Conservation (phyloP, 495 filamentous ascomycete species). For the Podospora pseudopauciseta region DNA sequence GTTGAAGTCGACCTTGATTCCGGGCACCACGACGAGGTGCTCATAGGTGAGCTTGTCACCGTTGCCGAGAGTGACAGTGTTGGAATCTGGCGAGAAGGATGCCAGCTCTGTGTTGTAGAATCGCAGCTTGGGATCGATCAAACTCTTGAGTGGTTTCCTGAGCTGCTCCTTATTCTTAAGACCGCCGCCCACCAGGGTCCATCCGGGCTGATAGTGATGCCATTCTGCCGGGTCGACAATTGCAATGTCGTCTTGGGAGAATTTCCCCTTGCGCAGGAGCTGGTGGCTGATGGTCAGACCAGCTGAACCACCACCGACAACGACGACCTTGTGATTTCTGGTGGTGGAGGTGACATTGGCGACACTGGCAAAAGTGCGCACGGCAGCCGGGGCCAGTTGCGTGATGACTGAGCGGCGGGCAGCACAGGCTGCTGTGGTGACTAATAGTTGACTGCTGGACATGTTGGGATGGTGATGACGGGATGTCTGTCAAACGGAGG, state of each 20-base stretch:
- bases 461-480: constrained; percentile 10
- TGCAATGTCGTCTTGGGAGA: constrained; percentile 60
- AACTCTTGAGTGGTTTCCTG: constrained; percentile 46
- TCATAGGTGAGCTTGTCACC: constrained; percentile 60
- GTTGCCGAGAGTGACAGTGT: constrained; percentile 55
- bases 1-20: constrained; percentile 54
- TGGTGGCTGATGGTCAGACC: constrained; percentile 62
- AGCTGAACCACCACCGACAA: constrained; percentile 61
- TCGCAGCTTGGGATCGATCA: constrained; percentile 59
- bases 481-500: neutral
- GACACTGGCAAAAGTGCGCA: constrained; percentile 39
- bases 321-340: constrained; percentile 56
- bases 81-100: constrained; percentile 55
- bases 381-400: constrained; percentile 1
- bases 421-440: constrained; percentile 1
- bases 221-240: constrained; percentile 59
- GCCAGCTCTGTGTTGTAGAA: constrained; percentile 55
- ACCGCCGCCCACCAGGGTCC: constrained; percentile 64
- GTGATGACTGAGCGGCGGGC: constrained; percentile 2
- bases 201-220: constrained; percentile 70
- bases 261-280: constrained; percentile 53
- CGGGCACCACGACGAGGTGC: constrained; percentile 62
- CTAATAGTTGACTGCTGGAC: constrained; percentile 12
- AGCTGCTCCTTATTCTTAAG: constrained; percentile 56
- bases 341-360: constrained; percentile 29